phyloP scores from a whole-genome alignment of 306 rosid genomes.

The Acacia confusa region DNA sequence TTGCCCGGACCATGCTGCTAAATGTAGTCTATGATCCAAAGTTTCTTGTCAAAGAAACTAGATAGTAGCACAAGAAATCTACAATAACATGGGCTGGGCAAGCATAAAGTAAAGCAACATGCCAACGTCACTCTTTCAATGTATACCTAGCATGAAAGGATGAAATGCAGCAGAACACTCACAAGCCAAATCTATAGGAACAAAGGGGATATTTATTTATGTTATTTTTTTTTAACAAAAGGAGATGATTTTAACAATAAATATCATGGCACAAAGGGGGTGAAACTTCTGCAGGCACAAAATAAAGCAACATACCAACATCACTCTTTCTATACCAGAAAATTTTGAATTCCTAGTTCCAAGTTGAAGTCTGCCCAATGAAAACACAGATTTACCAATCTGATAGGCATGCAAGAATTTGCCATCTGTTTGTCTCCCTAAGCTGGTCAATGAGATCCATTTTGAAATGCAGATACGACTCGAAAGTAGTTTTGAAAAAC shows the following conservation, averaged over 20 bases:
- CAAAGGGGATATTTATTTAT: background rate
- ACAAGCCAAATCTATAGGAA: background rate
- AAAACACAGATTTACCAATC: background rate
- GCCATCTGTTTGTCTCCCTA: background rate
- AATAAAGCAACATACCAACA: slow-evolving; percentile 17
- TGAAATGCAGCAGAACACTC: slow-evolving; percentile 15
- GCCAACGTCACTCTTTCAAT: too few species aligned
- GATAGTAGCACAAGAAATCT: slow-evolving; percentile 12
- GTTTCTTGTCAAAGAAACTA: slow-evolving; percentile 62
- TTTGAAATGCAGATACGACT: background rate
- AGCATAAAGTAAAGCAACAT: too few species aligned
- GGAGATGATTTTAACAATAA: background rate
- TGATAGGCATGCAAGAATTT: background rate
- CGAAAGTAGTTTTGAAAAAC: background rate
- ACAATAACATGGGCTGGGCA: too few species aligned
- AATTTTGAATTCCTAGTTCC: background rate
- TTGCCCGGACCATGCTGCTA: slow-evolving; percentile 95
- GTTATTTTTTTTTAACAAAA: background rate
- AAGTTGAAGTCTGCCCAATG: background rate
- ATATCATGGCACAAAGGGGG: background rate
- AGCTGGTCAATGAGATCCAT: background rate
- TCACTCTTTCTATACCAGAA: background rate
- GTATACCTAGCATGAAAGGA: background rate
- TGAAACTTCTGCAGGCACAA: background rate
- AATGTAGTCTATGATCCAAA: slow-evolving; percentile 67